Conservation (phyloP, 306 rosid species). For the Erythrophleum fordii region DNA sequence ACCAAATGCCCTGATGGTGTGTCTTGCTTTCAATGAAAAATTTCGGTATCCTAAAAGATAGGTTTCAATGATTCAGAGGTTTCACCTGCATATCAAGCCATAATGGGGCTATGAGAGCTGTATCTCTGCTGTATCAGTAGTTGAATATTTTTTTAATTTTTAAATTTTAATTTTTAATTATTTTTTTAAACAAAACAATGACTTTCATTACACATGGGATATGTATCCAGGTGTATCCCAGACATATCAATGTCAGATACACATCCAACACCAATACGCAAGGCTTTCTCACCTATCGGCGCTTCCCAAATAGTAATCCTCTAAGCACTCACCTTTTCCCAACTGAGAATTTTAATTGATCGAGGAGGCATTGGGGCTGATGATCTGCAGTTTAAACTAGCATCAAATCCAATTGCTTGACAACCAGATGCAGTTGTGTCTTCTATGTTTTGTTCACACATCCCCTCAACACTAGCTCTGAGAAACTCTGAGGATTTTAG, state of each 20-base stretch:
- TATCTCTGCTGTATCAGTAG: neutral
- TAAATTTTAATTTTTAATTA: neutral
- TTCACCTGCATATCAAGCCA: neutral
- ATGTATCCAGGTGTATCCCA: neutral
- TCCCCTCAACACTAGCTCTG: constrained; percentile 53
- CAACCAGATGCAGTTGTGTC: constrained; percentile 87
- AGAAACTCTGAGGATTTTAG: constrained; percentile 73
- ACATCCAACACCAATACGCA: neutral
- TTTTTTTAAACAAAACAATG: neutral
- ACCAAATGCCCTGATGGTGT: neutral
- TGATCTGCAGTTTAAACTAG: constrained; percentile 82
- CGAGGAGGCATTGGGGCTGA: constrained; percentile 99
- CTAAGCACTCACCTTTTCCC: constrained; percentile 67
- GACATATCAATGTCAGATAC: neutral
- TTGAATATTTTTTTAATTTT: neutral
- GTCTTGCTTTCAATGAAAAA: neutral
- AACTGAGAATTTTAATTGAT: constrained; percentile 72
- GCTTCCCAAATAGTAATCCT: constrained; percentile 19
- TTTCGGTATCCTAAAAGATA: neutral
- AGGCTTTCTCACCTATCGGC: neutral
- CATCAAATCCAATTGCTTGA: constrained; percentile 94
- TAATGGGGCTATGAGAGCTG: neutral
- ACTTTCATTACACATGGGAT: neutral
- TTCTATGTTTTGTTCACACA: constrained; percentile 48
- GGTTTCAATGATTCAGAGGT: neutral